phyloP scores from a whole-genome alignment of 345 rosid genomes.

The Gossypium raimondii region DNA sequence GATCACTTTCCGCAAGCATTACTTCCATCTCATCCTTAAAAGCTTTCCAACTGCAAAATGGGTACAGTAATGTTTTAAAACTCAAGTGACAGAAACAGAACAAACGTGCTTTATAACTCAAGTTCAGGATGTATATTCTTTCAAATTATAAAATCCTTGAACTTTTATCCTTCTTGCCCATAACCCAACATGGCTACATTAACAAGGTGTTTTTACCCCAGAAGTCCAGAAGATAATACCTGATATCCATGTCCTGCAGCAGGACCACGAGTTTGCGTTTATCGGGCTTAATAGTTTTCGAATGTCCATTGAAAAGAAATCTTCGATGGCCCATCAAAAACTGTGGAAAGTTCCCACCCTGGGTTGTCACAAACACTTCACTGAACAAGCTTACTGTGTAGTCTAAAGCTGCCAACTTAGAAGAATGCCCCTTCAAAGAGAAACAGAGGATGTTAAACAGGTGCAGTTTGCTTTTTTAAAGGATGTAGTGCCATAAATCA shows the following conservation, averaged over 20 bases:
- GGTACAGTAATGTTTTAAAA: constrained; percentile 3
- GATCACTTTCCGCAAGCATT: constrained; percentile 79
- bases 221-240: constrained; percentile 38
- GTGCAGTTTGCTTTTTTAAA: not conserved
- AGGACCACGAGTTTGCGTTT: constrained; percentile 74
- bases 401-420: constrained; percentile 95
- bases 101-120: not conserved
- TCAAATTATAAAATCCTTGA: not conserved
- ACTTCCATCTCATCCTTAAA: constrained; percentile 61
- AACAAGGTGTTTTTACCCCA: constrained; percentile 1
- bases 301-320: constrained; percentile 80
- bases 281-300: constrained; percentile 83
- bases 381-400: constrained; percentile 82
- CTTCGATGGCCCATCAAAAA: constrained; percentile 95
- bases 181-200: not conserved
- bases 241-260: constrained; percentile 65
- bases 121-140: not conserved
- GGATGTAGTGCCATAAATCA: not conserved
- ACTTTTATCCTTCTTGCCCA: not conserved
- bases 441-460: constrained; percentile 15
- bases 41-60: constrained; percentile 64
- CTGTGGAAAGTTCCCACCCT: constrained; percentile 95
- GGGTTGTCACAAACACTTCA: constrained; percentile 87
- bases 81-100: not conserved
- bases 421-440: constrained; percentile 61